These are phyloP conservation scores for Phytopythium vexans DNA, from an alignment of 352 stramenopile species.

Conservation along the genomic window DNA sequence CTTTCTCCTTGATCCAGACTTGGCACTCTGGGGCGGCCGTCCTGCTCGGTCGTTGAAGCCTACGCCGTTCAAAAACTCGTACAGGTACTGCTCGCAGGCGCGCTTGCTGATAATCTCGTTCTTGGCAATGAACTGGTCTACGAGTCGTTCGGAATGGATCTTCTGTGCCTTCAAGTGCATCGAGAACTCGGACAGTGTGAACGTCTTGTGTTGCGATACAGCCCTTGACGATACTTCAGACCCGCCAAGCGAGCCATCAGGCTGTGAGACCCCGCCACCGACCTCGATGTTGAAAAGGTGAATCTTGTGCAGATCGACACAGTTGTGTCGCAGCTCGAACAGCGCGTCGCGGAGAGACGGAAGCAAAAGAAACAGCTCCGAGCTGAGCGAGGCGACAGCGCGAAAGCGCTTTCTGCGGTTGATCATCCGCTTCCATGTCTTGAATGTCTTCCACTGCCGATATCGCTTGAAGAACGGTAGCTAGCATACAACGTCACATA, in stretches of 20 bases:
- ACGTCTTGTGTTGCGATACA: slow-evolving; percentile 44
- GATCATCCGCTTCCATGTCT: slow-evolving; percentile 81
- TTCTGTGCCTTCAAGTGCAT: slow-evolving; percentile 71
- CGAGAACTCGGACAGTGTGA: slow-evolving; percentile 80
- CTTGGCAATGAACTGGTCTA: slow-evolving; percentile 62
- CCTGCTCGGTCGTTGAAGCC: slow-evolving; percentile 42
- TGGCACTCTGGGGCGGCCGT: neutral
- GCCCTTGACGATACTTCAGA: neutral
- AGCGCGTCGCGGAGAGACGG: slow-evolving; percentile 80
- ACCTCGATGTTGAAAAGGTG: slow-evolving; percentile 29
- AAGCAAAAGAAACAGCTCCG: slow-evolving; percentile 87
- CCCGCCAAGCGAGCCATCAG: slow-evolving; percentile 1
- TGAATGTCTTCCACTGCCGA: slow-evolving; percentile 90
- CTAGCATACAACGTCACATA: slow-evolving; percentile 12
- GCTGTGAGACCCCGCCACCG: slow-evolving; percentile 2
- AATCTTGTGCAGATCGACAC: slow-evolving; percentile 42
- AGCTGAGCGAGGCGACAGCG: slow-evolving; percentile 45
- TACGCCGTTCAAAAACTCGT: slow-evolving; percentile 46
- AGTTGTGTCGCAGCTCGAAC: slow-evolving; percentile 60
- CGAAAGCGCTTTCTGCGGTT: slow-evolving; percentile 39
- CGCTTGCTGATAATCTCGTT: slow-evolving; percentile 55
- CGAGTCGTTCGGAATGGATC: slow-evolving; percentile 44
- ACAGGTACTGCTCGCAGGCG: slow-evolving; percentile 62
- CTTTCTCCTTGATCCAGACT: slow-evolving; percentile 1
- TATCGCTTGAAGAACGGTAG: slow-evolving; percentile 90